Base-by-base conservation (phyloP, 306 rosid genomes). In the Canavalia ensiformis region DNA sequence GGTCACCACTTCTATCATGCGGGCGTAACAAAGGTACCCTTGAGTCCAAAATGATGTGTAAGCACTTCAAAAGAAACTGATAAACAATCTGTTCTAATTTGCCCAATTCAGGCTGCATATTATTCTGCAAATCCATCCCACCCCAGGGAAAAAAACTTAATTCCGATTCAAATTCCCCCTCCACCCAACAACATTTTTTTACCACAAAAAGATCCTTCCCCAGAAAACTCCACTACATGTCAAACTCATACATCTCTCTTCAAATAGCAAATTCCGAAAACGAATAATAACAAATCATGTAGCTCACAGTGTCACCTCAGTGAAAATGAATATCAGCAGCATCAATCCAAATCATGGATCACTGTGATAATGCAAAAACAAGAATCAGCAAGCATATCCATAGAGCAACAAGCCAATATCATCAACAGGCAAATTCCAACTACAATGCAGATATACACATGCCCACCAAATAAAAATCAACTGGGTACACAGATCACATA, bases 21-120 rank as follows among this genome's bases (percentile, higher is more conserved):
- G 64, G 88, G 62, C 74, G 91, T 67, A 91, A 81, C 34, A 89
- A 88, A 73, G 93, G 93, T 10, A 93, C 90, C 86, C 97, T 93
- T 1, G 97, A 93, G 77, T 91, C 94, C 83, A 91, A 80, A 75
- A 93, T 86, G 42, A 86, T 57, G 75, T 93, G 97, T 83, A 93
- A 79, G 84, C 90, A 86, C 87, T 93, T 93, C 87, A 93, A 63
- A 9, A 91, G 87, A 85, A 91, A 93, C 51, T 91, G 97, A 72
- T 90, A 88, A 83, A 91, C 89, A 68, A 93, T 88, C 76, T 93
- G 93, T 47, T 93, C 97, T 90, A 90, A 84, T 76, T 91, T 93
- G 18, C 94, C 91, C 55, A 68, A 54, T 85, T 93, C 97, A 6
- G 92, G 89, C 65, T 87, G 97, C 81, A 76, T 62, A 79, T 90